Percentiles rank a stretch among this genome's conserved stretches.
Conservation (phyloP, 345 rosid species). For the Eucalyptus sp. region DNA sequence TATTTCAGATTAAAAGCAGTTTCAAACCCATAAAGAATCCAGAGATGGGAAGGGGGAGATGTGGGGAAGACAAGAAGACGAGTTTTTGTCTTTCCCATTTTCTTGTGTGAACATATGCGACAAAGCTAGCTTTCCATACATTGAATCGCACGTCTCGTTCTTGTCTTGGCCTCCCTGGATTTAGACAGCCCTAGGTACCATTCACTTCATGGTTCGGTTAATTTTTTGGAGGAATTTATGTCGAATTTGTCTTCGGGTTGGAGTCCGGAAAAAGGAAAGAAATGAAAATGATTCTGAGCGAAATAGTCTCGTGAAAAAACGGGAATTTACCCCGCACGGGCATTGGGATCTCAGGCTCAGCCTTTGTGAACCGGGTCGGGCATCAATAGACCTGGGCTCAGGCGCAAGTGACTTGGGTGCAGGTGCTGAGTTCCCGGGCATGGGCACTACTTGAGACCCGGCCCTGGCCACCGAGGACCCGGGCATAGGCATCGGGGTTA, state of each 20-base stretch:
- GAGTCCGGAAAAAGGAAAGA: not conserved
- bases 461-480: fast-evolving
- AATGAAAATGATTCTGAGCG: not conserved
- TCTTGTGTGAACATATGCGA: not conserved
- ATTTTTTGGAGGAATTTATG: not conserved
- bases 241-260: not conserved
- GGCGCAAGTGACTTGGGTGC: not conserved
- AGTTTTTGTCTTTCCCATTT: not conserved
- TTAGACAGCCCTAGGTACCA: not conserved
- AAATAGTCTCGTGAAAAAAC: not conserved
- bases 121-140: not conserved
- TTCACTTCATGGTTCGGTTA: not conserved
- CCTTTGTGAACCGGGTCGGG: not conserved
- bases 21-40: not conserved
- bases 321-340: not conserved
- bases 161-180: not conserved
- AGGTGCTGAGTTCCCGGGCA: not conserved
- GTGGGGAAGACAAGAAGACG: not conserved
- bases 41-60: not conserved
- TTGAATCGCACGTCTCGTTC: not conserved
- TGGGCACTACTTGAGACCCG: not conserved
- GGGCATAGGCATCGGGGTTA: not conserved
- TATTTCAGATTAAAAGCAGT: not conserved
- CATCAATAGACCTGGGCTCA: not conserved
- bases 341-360: not conserved